These are phyloP conservation scores for Penium margaritaceum DNA, from an alignment of 139 green algal species.

Conservation along the genomic window DNA sequence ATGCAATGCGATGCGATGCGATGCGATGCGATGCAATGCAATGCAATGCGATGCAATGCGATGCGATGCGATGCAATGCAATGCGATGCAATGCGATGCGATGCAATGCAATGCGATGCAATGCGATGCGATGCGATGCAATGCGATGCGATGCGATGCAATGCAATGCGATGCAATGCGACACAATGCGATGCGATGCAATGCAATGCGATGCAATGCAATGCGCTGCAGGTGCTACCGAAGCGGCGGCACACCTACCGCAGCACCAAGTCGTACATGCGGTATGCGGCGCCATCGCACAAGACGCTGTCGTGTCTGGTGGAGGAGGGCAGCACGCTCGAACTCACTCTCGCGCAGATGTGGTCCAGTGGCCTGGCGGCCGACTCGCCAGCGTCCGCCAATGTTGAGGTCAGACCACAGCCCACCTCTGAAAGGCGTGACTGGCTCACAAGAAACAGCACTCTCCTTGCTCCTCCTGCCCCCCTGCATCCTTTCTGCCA, in stretches of 20 bases:
- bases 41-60: too few relatives aligned
- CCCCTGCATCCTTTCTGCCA: background rate
- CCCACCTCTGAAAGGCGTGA: background rate
- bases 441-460: background rate
- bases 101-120: too few relatives aligned
- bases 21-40: too few relatives aligned
- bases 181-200: too few relatives aligned
- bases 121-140: too few relatives aligned
- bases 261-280: slow-evolving; percentile 2
- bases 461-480: background rate
- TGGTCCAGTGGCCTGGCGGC: slow-evolving; percentile 59
- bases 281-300: background rate
- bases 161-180: too few relatives aligned
- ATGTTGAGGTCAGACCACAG: slow-evolving; percentile 51
- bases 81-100: too few relatives aligned
- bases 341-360: slow-evolving; percentile 75
- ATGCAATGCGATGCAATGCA: too few relatives aligned
- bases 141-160: too few relatives aligned
- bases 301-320: slow-evolving; percentile 42
- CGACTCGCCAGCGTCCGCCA: slow-evolving; percentile 10
- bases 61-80: too few relatives aligned
- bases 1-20: too few relatives aligned
- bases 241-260: slow-evolving; percentile 1
- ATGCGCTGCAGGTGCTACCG: slow-evolving; percentile 23
- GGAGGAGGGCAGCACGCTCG: slow-evolving; percentile 57